Percentiles rank a stretch among this genome's conserved stretches.
phyloP scores from a whole-genome alignment of 1,284 basidiomycete species.

The Tylopilus sp. region DNA sequence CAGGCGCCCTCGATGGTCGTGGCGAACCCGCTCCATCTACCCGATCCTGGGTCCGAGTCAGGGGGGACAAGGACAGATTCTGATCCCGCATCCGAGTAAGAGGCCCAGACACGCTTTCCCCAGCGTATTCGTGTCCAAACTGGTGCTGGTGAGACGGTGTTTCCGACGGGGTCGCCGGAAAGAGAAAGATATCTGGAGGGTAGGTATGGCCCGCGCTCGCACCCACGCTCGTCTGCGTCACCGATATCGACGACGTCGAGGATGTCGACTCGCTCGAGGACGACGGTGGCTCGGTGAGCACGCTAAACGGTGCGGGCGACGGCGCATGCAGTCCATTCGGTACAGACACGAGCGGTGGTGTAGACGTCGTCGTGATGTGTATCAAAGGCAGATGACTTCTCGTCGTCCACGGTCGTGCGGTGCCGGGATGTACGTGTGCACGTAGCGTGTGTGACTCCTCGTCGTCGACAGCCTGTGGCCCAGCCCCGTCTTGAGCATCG shows the following conservation, averaged over 20 bases:
- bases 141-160: conserved; percentile 13
- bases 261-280: conserved; percentile 20
- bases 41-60: conserved; percentile 17
- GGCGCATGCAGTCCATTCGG: conserved; percentile 1
- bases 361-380: conserved; percentile 27
- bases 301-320: conserved; percentile 32
- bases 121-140: conserved; percentile 4
- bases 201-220: background rate
- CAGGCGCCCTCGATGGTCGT: conserved; percentile 13
- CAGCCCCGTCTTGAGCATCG: conserved; percentile 13
- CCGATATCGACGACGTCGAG: conserved; percentile 14
- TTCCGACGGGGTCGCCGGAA: conserved; percentile 31
- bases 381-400: conserved; percentile 25
- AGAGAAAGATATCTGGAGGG: conserved; percentile 31
- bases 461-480: conserved; percentile 25
- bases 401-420: conserved; percentile 18
- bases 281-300: conserved; percentile 29
- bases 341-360: background rate
- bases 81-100: conserved; percentile 9
- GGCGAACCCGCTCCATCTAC: conserved; percentile 20
- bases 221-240: conserved; percentile 3
- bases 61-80: background rate
- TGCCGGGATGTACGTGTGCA: conserved; percentile 11
- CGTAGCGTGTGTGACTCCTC: conserved; percentile 16
- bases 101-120: background rate